These are phyloP conservation scores for Diaporthe citri DNA, from an alignment of 2,329 filamentous ascomycete species.

Conservation along the genomic window DNA sequence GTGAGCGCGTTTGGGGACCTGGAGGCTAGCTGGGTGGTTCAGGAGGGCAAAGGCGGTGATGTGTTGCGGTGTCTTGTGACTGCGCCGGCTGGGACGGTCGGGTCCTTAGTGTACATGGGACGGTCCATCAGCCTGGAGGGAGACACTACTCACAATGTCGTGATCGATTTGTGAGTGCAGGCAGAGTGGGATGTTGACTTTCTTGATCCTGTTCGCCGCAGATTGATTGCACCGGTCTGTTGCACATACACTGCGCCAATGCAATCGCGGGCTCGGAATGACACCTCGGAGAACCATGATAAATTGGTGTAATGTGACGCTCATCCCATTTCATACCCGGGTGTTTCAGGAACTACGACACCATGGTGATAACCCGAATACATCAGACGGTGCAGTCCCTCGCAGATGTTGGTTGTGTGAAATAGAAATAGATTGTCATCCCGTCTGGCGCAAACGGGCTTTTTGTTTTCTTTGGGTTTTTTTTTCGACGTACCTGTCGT, in stretches of 20 bases:
- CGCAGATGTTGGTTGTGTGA: not conserved
- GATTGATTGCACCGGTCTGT: not conserved
- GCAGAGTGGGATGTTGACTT: not conserved
- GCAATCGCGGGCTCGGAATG: conserved; percentile 1
- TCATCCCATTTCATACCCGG: not conserved
- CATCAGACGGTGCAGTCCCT: too few species aligned
- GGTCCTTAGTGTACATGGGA: not conserved
- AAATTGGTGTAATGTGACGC: not conserved
- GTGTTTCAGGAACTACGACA: conserved; percentile 6
- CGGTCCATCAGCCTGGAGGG: not conserved
- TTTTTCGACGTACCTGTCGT: not conserved
- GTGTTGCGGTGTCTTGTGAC: not conserved
- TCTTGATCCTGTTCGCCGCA: not conserved
- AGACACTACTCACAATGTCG: not conserved
- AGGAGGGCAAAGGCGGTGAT: not conserved
- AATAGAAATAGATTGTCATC: not conserved
- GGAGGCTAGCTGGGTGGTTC: not conserved
- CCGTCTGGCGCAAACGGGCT: not conserved
- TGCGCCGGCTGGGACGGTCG: not conserved
- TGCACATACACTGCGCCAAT: not conserved
- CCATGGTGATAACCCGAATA: conserved; percentile 6
- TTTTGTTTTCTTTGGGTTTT: too few species aligned
- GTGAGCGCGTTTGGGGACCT: not conserved
- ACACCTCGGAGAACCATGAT: not conserved
- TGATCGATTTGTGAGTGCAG: not conserved